These are phyloP conservation scores for Rhizoclosmatium globosum DNA, from an alignment of 192 early-diverging fungal genomes.

Conservation along the genomic window DNA sequence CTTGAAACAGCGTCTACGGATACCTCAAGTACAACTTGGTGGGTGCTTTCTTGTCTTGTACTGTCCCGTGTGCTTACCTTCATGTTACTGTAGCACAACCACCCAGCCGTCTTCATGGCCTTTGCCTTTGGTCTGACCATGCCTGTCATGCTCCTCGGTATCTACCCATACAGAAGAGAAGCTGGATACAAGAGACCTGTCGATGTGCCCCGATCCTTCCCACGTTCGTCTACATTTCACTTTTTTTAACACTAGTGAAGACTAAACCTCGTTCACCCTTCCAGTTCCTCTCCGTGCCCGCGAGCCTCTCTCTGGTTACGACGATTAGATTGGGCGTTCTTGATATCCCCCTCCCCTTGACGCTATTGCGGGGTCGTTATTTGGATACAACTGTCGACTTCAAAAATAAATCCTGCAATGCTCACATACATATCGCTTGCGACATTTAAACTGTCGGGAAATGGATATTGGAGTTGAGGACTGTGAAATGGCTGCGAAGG, in stretches of 20 bases:
- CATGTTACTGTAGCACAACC: conserved; percentile 37
- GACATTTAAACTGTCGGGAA: too few relatives aligned
- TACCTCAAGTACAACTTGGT: conserved; percentile 31
- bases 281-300: conserved; percentile 2
- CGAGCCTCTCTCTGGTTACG: conserved; percentile 12
- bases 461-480: too few relatives aligned
- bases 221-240: conserved; percentile 30
- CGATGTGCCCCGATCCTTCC: conserved; percentile 47
- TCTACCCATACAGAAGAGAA: conserved; percentile 51
- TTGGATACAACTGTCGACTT: too few relatives aligned
- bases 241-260: neutral
- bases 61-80: too few relatives aligned
- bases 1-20: neutral
- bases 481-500: too few relatives aligned
- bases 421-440: too few relatives aligned
- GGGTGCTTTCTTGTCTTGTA: neutral
- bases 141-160: conserved; percentile 43
- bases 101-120: conserved; percentile 54
- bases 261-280: neutral
- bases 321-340: neutral
- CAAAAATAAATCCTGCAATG: too few relatives aligned
- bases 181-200: conserved; percentile 47
- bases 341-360: too few relatives aligned
- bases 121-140: conserved; percentile 41
- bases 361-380: too few relatives aligned